Evolutionary conservation across 768 basidiomycete species (phyloP), one percentile per base, ranked within the genome.

Genomic region (Xerocomus brunneocitrinus): DNA sequence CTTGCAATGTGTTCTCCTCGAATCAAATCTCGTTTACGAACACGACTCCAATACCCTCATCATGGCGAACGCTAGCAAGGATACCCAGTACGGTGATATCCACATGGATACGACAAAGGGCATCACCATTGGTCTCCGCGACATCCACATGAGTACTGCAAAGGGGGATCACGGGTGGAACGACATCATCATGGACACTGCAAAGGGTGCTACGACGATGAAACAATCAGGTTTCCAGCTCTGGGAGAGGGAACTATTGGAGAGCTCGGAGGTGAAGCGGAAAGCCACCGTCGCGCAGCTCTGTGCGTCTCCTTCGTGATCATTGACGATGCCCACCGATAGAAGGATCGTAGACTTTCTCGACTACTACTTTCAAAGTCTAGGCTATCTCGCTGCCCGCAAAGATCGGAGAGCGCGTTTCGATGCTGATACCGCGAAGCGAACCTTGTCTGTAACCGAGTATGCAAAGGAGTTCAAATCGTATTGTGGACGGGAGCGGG

Each of bases 271-370:
- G 69, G 87, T 98, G 49, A 91, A 83, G 69, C 82, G 97, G 51
- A 98, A 99, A 70, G 89, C 95, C 2, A 98, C 95, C 2, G 92
- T 99, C 9, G 94, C 95, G 19, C 97, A 99, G 66, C 82, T 99
- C 43, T 99, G 94, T 95, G 67, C 64, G 86, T 77, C 31, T 39
- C 5, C 38, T 53, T 35, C 25, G 52, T 47, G 55, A 47, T 52
- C 8, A 8, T 48, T 27, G 30, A 16, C 47, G 59, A 58, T 58
- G 31, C 31, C 44, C 24, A 19, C 13, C 54, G 53, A 55, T 63
- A 38, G 36, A 58, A 48, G 30, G 47, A 51, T 42, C 51, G 32
- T 59, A 95, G 93, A 91, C 75, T 98, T 98, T 73, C 81, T 97
- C 47, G 95, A 98, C 71, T 98, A 99, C 68, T 99, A 99, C 74